A percentile compares a stretch with the other conserved stretches of the same genome.
phyloP scores from a whole-genome alignment of 441 rosid genomes.

The Hypseocharis bilobata region DNA sequence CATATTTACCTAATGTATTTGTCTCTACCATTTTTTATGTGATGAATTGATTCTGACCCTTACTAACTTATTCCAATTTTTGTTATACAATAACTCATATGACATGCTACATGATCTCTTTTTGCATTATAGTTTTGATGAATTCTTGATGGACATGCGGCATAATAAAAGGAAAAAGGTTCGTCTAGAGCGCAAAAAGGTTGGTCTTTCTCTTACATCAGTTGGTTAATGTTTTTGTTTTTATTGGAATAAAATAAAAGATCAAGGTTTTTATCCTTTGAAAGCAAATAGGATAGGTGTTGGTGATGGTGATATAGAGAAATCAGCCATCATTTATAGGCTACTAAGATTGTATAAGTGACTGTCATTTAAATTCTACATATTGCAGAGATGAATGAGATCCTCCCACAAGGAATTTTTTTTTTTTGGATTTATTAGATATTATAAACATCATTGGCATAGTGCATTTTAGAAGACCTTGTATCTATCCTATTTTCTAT shows the following conservation, averaged over 20 bases:
- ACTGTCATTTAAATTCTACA: too few species aligned
- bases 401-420: too few species aligned
- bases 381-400: too few species aligned
- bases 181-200: conserved; percentile 94
- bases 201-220: conserved; percentile 16
- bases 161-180: conserved; percentile 81
- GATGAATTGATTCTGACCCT: conserved; percentile 3
- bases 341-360: too few species aligned
- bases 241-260: neutral
- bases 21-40: neutral
- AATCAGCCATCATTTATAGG: too few species aligned
- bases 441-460: too few species aligned
- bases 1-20: neutral
- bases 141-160: conserved; percentile 89
- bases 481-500: too few species aligned
- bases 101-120: conserved; percentile 1
- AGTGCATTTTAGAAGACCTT: too few species aligned
- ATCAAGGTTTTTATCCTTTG: conserved; percentile 3
- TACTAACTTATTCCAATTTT: conserved; percentile 1
- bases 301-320: too few species aligned
- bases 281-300: neutral
- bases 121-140: conserved; percentile 60
- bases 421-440: too few species aligned
- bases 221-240: neutral
- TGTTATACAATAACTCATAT: neutral